These are phyloP conservation scores for Alloteropsis angusta DNA, from an alignment of 202 grass and related monocot genomes.

Conservation along the genomic window DNA sequence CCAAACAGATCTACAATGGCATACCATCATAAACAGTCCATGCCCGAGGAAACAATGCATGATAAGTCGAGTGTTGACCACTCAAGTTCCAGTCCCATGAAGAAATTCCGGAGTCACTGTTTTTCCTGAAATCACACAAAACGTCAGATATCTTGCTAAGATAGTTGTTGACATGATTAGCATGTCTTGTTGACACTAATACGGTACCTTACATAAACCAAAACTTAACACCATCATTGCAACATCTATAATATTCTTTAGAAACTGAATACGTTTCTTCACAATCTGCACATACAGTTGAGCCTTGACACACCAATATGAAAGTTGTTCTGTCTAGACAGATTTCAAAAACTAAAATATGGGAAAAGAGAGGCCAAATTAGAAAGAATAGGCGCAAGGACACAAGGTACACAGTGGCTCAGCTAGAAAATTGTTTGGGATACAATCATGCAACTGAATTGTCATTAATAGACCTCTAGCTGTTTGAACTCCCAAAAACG, in stretches of 20 bases:
- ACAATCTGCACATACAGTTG: not conserved
- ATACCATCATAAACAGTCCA: conserved; percentile 99
- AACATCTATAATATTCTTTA: conserved; percentile 5
- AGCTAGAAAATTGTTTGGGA: not conserved
- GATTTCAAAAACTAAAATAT: not conserved
- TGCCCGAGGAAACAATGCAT: conserved; percentile 92
- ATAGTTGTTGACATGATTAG: not conserved
- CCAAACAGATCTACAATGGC: conserved; percentile 8
- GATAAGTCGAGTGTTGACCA: conserved; percentile 95
- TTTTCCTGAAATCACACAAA: conserved; percentile 52
- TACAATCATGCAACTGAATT: not conserved
- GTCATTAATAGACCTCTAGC: not conserved
- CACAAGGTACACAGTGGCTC: not conserved
- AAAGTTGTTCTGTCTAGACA: not conserved
- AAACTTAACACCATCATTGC: conserved; percentile 8
- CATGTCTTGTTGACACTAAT: not conserved
- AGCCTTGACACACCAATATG: not conserved
- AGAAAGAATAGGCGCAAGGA: not conserved
- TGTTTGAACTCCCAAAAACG: not conserved
- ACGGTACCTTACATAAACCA: not conserved
- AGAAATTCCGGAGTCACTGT: conserved; percentile 72
- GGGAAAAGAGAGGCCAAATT: not conserved
- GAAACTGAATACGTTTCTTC: not conserved
- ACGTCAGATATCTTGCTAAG: not conserved
- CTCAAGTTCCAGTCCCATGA: conserved; percentile 98